phyloP scores from a whole-genome alignment of 164 flowering plant genomes.

The Vitis amurensis region DNA sequence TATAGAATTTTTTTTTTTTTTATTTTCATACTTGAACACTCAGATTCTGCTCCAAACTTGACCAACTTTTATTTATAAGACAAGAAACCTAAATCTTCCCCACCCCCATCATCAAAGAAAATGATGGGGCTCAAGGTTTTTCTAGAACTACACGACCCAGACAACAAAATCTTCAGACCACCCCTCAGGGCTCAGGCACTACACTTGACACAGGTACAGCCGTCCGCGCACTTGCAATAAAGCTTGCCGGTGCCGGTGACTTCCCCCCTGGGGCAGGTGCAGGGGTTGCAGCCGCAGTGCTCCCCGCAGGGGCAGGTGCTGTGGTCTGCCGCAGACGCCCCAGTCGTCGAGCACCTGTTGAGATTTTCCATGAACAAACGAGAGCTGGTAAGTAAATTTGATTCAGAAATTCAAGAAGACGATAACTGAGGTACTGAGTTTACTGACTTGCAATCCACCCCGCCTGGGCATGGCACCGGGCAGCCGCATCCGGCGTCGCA shows the following conservation, averaged over 20 bases:
- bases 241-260: slow-evolving; percentile 33
- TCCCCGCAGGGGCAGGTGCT: slow-evolving; percentile 50
- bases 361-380: too few relatives aligned
- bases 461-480: slow-evolving; percentile 60
- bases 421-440: background rate
- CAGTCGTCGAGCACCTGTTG: slow-evolving; percentile 4
- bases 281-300: slow-evolving; percentile 67
- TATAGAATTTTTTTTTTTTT: too few relatives aligned
- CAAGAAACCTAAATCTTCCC: too few relatives aligned
- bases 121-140: too few relatives aligned
- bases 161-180: too few relatives aligned
- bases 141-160: too few relatives aligned
- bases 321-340: slow-evolving; percentile 26
- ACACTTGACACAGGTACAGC: slow-evolving; percentile 44
- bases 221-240: slow-evolving; percentile 46
- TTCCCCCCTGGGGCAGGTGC: slow-evolving; percentile 30
- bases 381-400: too few relatives aligned
- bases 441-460: slow-evolving; percentile 37
- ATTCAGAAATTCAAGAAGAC: too few relatives aligned
- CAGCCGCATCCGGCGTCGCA: slow-evolving; percentile 54
- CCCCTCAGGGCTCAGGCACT: slow-evolving; percentile 7
- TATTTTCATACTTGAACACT: too few relatives aligned
- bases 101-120: too few relatives aligned
- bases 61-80: too few relatives aligned
- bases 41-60: too few relatives aligned